Evolutionary conservation across 768 basidiomycete genomes (phyloP).

Genomic region (Pulveroboletus sp.): DNA sequence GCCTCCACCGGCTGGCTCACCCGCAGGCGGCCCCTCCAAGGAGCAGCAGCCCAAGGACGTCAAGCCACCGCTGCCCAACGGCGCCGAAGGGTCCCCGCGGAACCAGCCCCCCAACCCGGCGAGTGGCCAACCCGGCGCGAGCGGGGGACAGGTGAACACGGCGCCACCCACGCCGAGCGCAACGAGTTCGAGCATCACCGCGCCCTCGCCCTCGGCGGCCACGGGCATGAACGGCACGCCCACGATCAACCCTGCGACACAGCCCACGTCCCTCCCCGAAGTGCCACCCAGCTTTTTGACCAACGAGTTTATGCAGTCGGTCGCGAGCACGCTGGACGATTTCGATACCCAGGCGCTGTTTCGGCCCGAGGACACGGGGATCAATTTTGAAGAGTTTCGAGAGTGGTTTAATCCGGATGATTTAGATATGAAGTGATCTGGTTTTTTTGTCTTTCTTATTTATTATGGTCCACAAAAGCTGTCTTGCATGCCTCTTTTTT

Average conservation of each 20-base stretch:
- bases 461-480: no score
- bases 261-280: slow-evolving; percentile 26
- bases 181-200: no score
- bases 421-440: slow-evolving; percentile 31
- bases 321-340: slow-evolving; percentile 39
- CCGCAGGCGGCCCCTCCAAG: slow-evolving; percentile 34
- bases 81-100: slow-evolving; percentile 42
- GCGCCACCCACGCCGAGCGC: no score
- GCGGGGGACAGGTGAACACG: slow-evolving; percentile 24
- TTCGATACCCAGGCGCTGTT: slow-evolving; percentile 39
- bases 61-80: slow-evolving; percentile 27
- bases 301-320: slow-evolving; percentile 46
- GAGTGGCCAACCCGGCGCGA: slow-evolving; percentile 18
- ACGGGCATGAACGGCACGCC: slow-evolving; percentile 33
- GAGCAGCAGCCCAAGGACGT: slow-evolving; percentile 34
- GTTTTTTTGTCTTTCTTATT: no score
- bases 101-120: slow-evolving; percentile 34
- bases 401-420: slow-evolving; percentile 70
- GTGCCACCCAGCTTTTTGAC: slow-evolving; percentile 21
- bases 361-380: slow-evolving; percentile 39
- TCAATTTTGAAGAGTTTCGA: slow-evolving; percentile 75
- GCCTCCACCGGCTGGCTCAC: slow-evolving; percentile 54
- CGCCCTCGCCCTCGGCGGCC: slow-evolving; percentile 37
- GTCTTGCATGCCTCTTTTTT: no score
- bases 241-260: slow-evolving; percentile 24